Evolutionary conservation across 306 rosid genomes (phyloP).

Genomic region (Acacia confusa): DNA sequence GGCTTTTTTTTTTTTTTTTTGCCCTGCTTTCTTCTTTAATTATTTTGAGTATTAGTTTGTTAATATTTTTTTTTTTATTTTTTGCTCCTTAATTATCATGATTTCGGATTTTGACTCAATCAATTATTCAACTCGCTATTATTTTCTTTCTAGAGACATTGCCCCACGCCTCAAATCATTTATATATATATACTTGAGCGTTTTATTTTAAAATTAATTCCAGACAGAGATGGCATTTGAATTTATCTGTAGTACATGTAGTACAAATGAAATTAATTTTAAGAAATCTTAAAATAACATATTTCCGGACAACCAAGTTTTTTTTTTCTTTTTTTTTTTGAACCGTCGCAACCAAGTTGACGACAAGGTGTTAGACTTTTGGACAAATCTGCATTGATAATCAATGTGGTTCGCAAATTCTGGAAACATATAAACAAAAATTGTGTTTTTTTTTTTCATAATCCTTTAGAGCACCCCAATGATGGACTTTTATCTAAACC

Average conservation of each 20-base stretch:
- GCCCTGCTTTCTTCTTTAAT: background rate
- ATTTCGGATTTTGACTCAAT: background rate
- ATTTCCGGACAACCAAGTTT: background rate
- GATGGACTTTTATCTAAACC: no score
- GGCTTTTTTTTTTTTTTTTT: slow-evolving; percentile 21
- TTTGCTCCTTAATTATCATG: background rate
- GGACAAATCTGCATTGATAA: background rate
- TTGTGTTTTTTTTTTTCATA: background rate
- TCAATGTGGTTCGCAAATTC: background rate
- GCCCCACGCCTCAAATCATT: background rate
- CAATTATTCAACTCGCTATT: background rate
- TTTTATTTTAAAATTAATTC: background rate
- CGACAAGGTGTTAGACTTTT: background rate
- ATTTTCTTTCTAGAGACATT: background rate
- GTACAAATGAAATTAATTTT: background rate
- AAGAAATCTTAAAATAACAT: background rate
- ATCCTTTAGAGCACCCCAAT: no score
- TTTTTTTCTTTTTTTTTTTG: no score
- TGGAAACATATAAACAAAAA: background rate
- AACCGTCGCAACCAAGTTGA: no score
- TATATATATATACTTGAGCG: background rate
- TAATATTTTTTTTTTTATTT: background rate
- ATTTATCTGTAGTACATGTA: background rate
- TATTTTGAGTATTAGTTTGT: background rate
- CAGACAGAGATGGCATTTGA: background rate